Conservation (phyloP, 495 filamentous ascomycete species). For the Aspergillus conjunctus region DNA sequence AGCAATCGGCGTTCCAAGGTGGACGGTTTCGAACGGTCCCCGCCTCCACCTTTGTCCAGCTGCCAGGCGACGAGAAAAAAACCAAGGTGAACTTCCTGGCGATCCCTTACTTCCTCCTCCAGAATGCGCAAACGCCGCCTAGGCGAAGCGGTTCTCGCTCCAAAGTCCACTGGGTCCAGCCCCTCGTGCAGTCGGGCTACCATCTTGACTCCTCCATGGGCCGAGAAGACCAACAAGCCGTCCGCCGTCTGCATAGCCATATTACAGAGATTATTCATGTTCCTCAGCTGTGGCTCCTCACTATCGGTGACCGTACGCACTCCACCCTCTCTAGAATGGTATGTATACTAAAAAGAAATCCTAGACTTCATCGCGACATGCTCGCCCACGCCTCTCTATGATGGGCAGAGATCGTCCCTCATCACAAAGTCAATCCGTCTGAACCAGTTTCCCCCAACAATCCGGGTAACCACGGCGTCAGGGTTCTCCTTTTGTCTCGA, state of each 20-base stretch:
- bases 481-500: conserved; percentile 19
- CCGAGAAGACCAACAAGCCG: conserved; percentile 17
- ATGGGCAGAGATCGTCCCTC: conserved; percentile 9
- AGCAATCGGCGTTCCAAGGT: conserved; percentile 9
- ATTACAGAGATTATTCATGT: conserved; percentile 14
- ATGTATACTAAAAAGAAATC: background rate
- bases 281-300: conserved; percentile 18
- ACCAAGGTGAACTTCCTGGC: conserved; percentile 10
- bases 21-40: background rate
- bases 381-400: conserved; percentile 12
- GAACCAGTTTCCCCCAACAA: conserved; percentile 12
- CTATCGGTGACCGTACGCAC: conserved; percentile 16
- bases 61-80: conserved; percentile 4
- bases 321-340: background rate
- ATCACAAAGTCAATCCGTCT: conserved; percentile 6
- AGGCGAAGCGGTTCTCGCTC: background rate
- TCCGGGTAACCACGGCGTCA: conserved; percentile 12
- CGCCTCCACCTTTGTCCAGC: conserved; percentile 1
- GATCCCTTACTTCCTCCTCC: conserved; percentile 14
- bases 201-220: conserved; percentile 19
- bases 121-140: background rate
- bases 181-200: conserved; percentile 20
- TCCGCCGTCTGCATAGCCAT: conserved; percentile 15
- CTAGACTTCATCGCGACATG: conserved; percentile 19
- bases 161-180: conserved; percentile 18